These are phyloP conservation scores for Colletotrichum musicola DNA, from an alignment of 2,329 filamentous ascomycete genomes.

Conservation along the genomic window DNA sequence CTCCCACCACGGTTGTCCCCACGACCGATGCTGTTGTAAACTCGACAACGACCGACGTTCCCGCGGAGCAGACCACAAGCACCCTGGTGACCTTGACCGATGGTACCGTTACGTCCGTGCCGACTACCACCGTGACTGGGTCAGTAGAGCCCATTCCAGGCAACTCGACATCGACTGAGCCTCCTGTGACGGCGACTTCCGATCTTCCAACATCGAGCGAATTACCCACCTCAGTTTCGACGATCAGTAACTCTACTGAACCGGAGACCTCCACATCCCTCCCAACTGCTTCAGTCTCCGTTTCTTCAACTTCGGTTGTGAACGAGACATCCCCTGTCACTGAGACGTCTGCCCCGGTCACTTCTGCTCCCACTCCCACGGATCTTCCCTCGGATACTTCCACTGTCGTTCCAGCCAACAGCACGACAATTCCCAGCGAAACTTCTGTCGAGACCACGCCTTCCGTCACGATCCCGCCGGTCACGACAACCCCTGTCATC, in stretches of 20 bases:
- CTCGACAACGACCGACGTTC: slow-evolving; percentile 20
- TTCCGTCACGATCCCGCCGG: slow-evolving; percentile 12
- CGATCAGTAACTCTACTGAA: slow-evolving; percentile 24
- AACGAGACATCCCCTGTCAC: slow-evolving; percentile 27
- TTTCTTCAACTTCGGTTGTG: slow-evolving; percentile 18
- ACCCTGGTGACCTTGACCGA: slow-evolving; percentile 12
- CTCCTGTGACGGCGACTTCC: slow-evolving; percentile 13
- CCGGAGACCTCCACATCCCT: slow-evolving; percentile 12
- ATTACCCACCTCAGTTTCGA: slow-evolving; percentile 23
- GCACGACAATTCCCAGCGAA: slow-evolving; percentile 30
- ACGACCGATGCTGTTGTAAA: slow-evolving; percentile 26
- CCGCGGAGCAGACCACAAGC: slow-evolving; percentile 25
- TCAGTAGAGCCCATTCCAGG: slow-evolving; percentile 47
- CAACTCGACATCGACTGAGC: slow-evolving; percentile 28
- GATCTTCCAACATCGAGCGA: slow-evolving; percentile 28
- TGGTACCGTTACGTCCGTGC: slow-evolving; percentile 42
- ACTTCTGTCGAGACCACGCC: slow-evolving; percentile 22
- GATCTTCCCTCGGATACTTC: slow-evolving; percentile 20
- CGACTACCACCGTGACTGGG: slow-evolving; percentile 56
- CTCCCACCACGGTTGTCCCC: slow-evolving; percentile 17
- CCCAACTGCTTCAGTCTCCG: slow-evolving; percentile 19
- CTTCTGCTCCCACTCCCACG: slow-evolving; percentile 11
- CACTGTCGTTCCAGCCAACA: slow-evolving; percentile 33
- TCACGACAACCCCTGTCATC: slow-evolving; percentile 36
- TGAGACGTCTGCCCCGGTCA: slow-evolving; percentile 13